Evolutionary conservation across 192 early-diverging fungal genomes (phyloP), one percentile per base, ranked within the genome.

Genomic region (Podila clonocystis): DNA sequence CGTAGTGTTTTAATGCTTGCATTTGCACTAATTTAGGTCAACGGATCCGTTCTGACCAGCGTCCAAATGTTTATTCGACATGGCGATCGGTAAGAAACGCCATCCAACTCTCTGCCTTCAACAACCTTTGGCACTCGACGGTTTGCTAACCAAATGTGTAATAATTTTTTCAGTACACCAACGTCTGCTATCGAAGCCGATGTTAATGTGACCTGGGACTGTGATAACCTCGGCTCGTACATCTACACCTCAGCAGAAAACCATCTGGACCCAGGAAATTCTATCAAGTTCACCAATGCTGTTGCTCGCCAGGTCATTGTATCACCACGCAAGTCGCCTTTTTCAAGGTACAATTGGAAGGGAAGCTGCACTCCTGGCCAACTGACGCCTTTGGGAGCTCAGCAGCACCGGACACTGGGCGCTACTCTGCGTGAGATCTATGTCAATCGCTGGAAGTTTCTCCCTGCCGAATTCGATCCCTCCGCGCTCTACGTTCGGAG

Each of bases 21-120:
- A 15, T 30, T 36, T 9, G 20, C 48, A 6, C 59, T 33, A 61
- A 1, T 6, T 13, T 61, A 74, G 72, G 49, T 67, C 36, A 24
- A 67, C 2, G 59, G 59, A 26, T 59, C 72, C 19, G 49, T 36
- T 1, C 17, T 74, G 13, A 19, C 30, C 38, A 74, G 65, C 36
- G 65, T 67, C 20, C 72, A 74, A 49, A 8, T 67, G 11, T 66
- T 72, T 38, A 72, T 72, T 57, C 70, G 70, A 33, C 70, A 72
- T 30, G 70, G 70, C 19, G 62, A 72, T 31, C 61, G 70, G 70
- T 72, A 72, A 36, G 30, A 61, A 45, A 17, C 11, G 4, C 11
- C 38, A 1, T 45, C 41, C 11, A 45, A 1, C 13, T 45, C 11
- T 17, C 41, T 45, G 2, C 0, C 15, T 45, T 45, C 41, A 45